Conservation (phyloP, 228 moss, liverwort and hornwort species). For the Sphagnum magellanicum region DNA sequence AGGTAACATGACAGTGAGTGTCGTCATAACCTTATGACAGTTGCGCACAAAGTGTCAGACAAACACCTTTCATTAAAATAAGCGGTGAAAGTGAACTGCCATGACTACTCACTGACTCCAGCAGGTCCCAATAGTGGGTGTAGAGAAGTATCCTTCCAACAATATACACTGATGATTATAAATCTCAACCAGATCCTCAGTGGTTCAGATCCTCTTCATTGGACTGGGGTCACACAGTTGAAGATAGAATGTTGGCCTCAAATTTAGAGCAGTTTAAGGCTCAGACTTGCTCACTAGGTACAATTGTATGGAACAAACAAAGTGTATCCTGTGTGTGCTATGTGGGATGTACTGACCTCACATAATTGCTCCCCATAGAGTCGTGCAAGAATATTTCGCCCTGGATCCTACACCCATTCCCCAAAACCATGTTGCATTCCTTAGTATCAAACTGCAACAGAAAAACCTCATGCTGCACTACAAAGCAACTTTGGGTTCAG, state of each 20-base stretch:
- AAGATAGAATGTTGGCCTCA: neutral
- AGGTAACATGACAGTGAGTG: no score
- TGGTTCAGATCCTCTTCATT: no score
- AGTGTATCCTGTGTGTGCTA: neutral
- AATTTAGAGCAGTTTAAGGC: neutral
- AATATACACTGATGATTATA: neutral
- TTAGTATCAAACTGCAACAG: neutral
- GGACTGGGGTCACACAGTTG: no score
- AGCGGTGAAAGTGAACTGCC: no score
- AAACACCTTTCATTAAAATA: no score
- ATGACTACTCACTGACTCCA: no score
- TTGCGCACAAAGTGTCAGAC: no score
- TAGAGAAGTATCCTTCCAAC: neutral
- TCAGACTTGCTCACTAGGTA: neutral
- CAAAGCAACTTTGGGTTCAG: neutral
- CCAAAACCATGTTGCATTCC: neutral
- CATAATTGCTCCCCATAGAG: slow-evolving; percentile 73
- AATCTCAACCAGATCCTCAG: no score
- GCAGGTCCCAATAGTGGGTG: no score
- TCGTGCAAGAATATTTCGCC: slow-evolving; percentile 62
- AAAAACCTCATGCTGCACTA: neutral
- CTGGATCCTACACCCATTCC: slow-evolving; percentile 65
- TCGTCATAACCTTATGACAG: no score
- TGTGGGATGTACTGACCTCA: slow-evolving; percentile 44
- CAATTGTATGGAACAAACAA: no score